Evolutionary conservation across 805 yeast genomes (phyloP), one percentile per base, ranked within the genome.

Genomic region (Tetrapisispora namnaoensis): DNA sequence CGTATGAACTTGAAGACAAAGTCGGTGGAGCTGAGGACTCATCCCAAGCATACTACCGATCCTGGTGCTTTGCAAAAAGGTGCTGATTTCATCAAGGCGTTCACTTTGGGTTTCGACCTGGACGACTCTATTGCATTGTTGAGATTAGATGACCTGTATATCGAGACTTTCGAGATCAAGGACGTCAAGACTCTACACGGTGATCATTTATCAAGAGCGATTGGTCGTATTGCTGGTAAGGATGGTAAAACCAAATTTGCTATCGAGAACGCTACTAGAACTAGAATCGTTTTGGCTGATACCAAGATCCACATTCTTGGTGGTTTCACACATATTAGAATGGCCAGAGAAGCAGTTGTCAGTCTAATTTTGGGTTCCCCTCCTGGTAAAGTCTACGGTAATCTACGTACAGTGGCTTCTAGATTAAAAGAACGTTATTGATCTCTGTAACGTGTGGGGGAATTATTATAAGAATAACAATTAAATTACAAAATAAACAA

Each of bases 161-260:
- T 93, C 55, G 99, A 93, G 70, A 88, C 98, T 4, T 93, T 93
- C 64, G 99, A 93, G 66, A 77, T 93, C 59, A 93, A 93, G 67
- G 99, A 93, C 69, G 97, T 93, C 50, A 95, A 93, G 70, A 91
- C 97, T 4, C 73, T 93, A 57, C 82, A 80, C 28, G 99, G 98
- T 27, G 99, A 93, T 70, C 99, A 93, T 78, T 75, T 93, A 65
- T 85, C 96, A 46, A 83, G 99, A 77, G 99, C 99, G 8, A 93
- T 93, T 66, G 99, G 99, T 62, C 88, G 99, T 77, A 93, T 93
- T 69, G 99, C 99, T 14, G 99, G 99, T 68, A 95, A 93, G 65
- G 99, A 93, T 65, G 99, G 99, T 63, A 91, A 90, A 70, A 93
- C 98, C 53, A 93, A 91, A 72, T 93, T 91, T 68, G 97, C 99